These are phyloP conservation scores for Juglanconis oblonga DNA, from an alignment of 2,329 filamentous ascomycete genomes.

Conservation along the genomic window DNA sequence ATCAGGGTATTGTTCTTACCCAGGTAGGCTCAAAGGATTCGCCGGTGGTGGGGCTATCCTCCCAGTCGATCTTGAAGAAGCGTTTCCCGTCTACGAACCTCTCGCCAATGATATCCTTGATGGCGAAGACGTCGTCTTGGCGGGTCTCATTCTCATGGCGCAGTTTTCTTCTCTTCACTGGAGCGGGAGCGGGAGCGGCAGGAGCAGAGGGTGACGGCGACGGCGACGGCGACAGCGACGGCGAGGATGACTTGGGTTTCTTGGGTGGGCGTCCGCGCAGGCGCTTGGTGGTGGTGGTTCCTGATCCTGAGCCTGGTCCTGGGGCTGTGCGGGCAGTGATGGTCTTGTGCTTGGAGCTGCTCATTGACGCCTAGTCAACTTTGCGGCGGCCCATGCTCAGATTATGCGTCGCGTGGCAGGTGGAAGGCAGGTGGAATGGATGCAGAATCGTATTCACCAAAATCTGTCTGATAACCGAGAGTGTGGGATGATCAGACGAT, in stretches of 20 bases:
- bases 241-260: not conserved
- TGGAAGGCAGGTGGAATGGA: not conserved
- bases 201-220: not conserved
- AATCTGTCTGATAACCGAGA: not conserved
- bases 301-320: not conserved
- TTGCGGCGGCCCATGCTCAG: slow-evolving; percentile 4
- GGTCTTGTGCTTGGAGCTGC: slow-evolving; percentile 1
- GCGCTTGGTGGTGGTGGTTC: not conserved
- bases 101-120: slow-evolving; percentile 37
- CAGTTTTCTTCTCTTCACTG: slow-evolving; percentile 2
- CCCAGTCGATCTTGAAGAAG: slow-evolving; percentile 57
- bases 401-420: slow-evolving; percentile 1
- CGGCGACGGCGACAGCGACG: not conserved
- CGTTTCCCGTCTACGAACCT: slow-evolving; percentile 27
- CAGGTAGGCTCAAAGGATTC: slow-evolving; percentile 47
- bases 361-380: slow-evolving; percentile 17
- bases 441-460: not conserved
- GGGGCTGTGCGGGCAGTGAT: not conserved
- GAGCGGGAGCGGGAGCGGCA: not conserved
- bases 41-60: slow-evolving; percentile 47
- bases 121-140: slow-evolving; percentile 21
- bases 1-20: slow-evolving; percentile 34
- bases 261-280: not conserved
- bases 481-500: not conserved
- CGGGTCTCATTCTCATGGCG: slow-evolving; percentile 4